Conservation (phyloP, 2,329 filamentous ascomycete genomes). For the Colletotrichum somersetense region DNA sequence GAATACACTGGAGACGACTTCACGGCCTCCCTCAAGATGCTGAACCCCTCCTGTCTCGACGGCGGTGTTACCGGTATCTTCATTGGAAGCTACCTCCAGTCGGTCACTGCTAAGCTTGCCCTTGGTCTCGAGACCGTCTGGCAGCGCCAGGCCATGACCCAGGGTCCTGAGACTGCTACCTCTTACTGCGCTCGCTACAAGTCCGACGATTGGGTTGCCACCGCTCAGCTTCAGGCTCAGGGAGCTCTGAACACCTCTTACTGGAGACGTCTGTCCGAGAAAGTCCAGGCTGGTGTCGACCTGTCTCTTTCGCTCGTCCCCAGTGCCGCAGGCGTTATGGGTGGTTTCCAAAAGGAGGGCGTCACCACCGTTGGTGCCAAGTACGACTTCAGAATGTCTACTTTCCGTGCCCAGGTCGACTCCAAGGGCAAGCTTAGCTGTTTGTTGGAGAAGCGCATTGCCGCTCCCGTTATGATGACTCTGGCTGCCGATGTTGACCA, state of each 20-base stretch:
- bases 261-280: conserved; percentile 93
- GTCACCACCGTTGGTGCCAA: conserved; percentile 93
- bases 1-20: conserved; percentile 96
- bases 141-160: conserved; percentile 86
- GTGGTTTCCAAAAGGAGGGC: conserved; percentile 85
- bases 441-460: conserved; percentile 94
- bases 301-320: conserved; percentile 87
- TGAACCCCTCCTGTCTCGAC: conserved; percentile 95
- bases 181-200: conserved; percentile 96
- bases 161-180: conserved; percentile 90
- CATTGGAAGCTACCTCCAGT: conserved; percentile 95
- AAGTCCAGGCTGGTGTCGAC: conserved; percentile 95
- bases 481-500: conserved; percentile 98
- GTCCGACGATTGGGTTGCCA: conserved; percentile 91
- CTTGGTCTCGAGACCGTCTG: conserved; percentile 93
- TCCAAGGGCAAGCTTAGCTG: conserved; percentile 94
- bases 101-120: conserved; percentile 86
- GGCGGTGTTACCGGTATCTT: conserved; percentile 95
- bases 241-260: conserved; percentile 91
- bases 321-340: conserved; percentile 77
- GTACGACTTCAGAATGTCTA: conserved; percentile 97
- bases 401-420: conserved; percentile 96
- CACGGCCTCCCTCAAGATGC: conserved; percentile 89
- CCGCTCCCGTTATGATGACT: conserved; percentile 90
- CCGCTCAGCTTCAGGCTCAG: conserved; percentile 84